These are phyloP conservation scores for Pseudopyrenochaeta lycopersici DNA, from an alignment of 2,329 filamentous ascomycete species.

Conservation along the genomic window DNA sequence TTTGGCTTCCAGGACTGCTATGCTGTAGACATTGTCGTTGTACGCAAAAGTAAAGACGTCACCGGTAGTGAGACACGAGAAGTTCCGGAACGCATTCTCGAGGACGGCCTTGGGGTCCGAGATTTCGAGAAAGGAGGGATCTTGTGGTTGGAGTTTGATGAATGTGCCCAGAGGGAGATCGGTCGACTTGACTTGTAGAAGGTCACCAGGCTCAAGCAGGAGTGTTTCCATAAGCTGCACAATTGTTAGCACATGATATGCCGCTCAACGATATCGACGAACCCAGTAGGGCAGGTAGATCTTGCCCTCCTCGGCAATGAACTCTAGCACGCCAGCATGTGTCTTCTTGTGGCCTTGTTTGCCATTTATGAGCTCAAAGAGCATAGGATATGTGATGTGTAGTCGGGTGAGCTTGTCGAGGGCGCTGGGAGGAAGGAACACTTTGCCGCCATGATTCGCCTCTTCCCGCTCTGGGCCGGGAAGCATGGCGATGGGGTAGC, in stretches of 20 bases:
- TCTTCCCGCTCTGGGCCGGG: constrained; percentile 87
- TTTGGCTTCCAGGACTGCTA: constrained; percentile 93
- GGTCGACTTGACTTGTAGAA: constrained; percentile 94
- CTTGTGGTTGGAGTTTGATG: constrained; percentile 97
- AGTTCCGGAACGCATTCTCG: constrained; percentile 95
- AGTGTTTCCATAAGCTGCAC: constrained; percentile 91
- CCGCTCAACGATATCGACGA: constrained; percentile 26
- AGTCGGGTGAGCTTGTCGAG: constrained; percentile 95
- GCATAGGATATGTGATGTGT: constrained; percentile 96
- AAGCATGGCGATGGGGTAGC: constrained; percentile 94
- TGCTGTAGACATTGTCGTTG: constrained; percentile 92
- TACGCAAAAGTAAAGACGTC: constrained; percentile 97
- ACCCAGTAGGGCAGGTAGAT: constrained; percentile 97
- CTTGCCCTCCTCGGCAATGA: constrained; percentile 95
- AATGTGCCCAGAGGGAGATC: constrained; percentile 88
- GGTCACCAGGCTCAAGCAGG: constrained; percentile 86
- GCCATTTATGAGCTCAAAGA: constrained; percentile 95
- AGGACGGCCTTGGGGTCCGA: constrained; percentile 96
- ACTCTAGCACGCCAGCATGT: constrained; percentile 95
- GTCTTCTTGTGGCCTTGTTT: constrained; percentile 86
- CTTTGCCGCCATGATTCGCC: constrained; percentile 96
- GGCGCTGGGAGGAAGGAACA: constrained; percentile 94
- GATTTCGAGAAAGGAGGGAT: constrained; percentile 92
- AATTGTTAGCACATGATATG: constrained; percentile 14
- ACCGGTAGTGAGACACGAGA: constrained; percentile 90